phyloP scores from a whole-genome alignment of 257 asterid genomes.

The Jacaranda mimosifolia region DNA sequence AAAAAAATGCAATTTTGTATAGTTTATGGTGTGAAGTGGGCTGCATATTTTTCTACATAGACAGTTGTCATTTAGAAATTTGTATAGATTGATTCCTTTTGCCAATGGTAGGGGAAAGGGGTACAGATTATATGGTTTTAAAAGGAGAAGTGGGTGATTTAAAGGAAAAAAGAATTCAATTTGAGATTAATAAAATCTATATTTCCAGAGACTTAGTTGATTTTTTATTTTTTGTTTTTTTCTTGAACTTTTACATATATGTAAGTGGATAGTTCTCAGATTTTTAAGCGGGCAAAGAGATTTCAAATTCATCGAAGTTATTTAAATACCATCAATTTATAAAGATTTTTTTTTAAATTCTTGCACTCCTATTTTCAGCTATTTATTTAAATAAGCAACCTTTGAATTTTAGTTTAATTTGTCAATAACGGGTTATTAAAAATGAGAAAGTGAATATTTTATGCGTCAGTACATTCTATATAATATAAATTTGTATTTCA shows the following conservation, averaged over 20 bases:
- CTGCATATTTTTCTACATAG: conserved; percentile 55
- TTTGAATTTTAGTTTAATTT: too few relatives aligned
- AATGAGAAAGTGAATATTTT: too few relatives aligned
- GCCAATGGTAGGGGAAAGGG: conserved; percentile 14
- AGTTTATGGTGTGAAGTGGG: conserved; percentile 57
- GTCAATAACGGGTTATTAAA: too few relatives aligned
- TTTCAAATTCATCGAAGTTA: too few relatives aligned
- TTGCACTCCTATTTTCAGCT: too few relatives aligned
- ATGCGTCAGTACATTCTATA: too few relatives aligned
- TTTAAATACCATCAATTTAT: not conserved
- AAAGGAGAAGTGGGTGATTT: conserved; percentile 50
- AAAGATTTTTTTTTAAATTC: too few relatives aligned
- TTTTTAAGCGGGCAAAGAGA: conserved; percentile 5
- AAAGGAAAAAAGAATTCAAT: not conserved
- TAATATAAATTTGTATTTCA: too few relatives aligned
- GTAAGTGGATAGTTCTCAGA: conserved; percentile 1
- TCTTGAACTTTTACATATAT: not conserved
- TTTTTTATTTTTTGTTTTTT: not conserved
- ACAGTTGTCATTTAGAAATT: conserved; percentile 72
- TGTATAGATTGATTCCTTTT: conserved; percentile 60
- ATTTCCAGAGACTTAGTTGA: not conserved
- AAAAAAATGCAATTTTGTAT: conserved; percentile 1
- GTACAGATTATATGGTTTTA: conserved; percentile 43
- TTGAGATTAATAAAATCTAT: conserved; percentile 1
- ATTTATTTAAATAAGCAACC: too few relatives aligned